Conservation (phyloP, 2,329 filamentous ascomycete genomes). For the Ophiostoma piceae region DNA sequence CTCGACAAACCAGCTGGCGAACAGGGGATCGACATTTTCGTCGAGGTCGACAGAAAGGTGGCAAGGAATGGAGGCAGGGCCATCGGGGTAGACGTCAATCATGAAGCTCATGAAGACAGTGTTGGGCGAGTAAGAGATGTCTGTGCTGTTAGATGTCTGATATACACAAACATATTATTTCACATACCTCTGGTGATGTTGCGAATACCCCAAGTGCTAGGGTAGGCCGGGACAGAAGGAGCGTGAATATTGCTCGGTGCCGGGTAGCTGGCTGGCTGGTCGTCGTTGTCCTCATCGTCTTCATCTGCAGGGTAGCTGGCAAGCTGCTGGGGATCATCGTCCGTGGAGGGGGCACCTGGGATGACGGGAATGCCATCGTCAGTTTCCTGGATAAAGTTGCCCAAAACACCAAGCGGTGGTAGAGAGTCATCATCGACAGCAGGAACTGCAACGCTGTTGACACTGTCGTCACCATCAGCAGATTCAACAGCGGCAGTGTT, state of each 20-base stretch:
- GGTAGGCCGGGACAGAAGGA: slow-evolving; percentile 16
- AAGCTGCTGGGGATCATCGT: slow-evolving; percentile 14
- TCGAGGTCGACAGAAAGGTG: slow-evolving; percentile 22
- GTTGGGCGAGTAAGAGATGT: slow-evolving; percentile 24
- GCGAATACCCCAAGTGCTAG: slow-evolving; percentile 20
- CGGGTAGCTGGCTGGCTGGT: background rate
- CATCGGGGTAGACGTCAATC: slow-evolving; percentile 24
- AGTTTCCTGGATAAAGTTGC: slow-evolving; percentile 1
- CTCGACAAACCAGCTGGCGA: slow-evolving; percentile 30
- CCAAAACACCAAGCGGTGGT: background rate
- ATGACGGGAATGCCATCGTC: background rate
- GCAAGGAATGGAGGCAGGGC: slow-evolving; percentile 26
- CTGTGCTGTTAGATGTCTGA: slow-evolving; percentile 12
- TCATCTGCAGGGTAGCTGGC: background rate
- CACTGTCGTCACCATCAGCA: background rate
- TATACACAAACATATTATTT: background rate
- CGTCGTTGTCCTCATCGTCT: background rate
- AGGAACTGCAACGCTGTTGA: background rate
- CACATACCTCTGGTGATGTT: slow-evolving; percentile 21
- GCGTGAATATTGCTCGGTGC: background rate
- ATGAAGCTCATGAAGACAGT: slow-evolving; percentile 20
- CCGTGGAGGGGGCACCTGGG: background rate
- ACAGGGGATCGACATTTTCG: slow-evolving; percentile 24
- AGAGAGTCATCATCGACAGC: background rate
- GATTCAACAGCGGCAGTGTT: background rate